Evolutionary conservation across 108 stramenopile species (phyloP).

Genomic region (Cylindrotheca fusiformis): DNA sequence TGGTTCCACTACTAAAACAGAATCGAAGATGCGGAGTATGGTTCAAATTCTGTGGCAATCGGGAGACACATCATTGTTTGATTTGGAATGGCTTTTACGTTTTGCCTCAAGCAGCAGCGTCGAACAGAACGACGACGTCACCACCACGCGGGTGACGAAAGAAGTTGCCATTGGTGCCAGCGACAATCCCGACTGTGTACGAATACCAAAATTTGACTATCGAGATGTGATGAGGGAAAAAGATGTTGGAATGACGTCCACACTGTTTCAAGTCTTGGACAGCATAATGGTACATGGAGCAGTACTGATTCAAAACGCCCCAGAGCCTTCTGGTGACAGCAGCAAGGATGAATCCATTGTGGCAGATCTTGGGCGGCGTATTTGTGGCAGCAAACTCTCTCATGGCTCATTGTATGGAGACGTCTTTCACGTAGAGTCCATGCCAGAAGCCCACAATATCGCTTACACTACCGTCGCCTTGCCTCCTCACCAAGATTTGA

Average conservation of each 20-base stretch:
- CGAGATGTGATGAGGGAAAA: constrained; percentile 23
- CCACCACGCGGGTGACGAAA: constrained; percentile 20
- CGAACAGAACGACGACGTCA: constrained; percentile 10
- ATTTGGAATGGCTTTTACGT: constrained; percentile 51
- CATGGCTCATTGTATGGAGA: constrained; percentile 81
- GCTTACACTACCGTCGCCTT: constrained; percentile 66
- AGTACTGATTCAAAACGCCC: constrained; percentile 46
- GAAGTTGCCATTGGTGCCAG: constrained; percentile 13
- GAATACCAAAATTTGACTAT: constrained; percentile 43
- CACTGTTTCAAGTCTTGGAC: constrained; percentile 23
- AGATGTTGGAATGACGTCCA: constrained; percentile 14
- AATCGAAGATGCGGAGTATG: constrained; percentile 17
- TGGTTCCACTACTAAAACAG: neutral
- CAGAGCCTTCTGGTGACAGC: constrained; percentile 13
- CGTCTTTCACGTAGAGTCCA: constrained; percentile 64
- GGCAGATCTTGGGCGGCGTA: constrained; percentile 43
- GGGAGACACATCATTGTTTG: constrained; percentile 39
- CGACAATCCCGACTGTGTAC: constrained; percentile 13
- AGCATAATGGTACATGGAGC: constrained; percentile 59
- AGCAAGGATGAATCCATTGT: constrained; percentile 27
- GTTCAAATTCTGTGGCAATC: constrained; percentile 42
- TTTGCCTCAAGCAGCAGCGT: constrained; percentile 3
- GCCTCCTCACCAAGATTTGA: constrained; percentile 77
- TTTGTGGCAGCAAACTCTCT: constrained; percentile 60
- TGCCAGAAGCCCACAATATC: constrained; percentile 57